Conservation (phyloP, 176 grass and related monocot species). For the Triticum timopheevii region DNA sequence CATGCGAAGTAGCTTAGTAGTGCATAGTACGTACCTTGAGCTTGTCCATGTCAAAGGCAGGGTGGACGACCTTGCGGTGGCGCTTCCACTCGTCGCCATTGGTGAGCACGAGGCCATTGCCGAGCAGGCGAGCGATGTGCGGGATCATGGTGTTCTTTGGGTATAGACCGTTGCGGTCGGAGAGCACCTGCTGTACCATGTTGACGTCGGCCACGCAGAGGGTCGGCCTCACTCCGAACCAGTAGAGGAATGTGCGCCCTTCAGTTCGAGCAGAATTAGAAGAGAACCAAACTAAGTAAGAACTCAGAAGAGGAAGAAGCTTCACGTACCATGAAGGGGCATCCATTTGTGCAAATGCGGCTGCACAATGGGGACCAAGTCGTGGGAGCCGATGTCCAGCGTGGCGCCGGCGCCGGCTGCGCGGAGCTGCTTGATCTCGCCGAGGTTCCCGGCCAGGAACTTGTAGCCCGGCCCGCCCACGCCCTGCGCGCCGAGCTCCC, state of each 20-base stretch:
- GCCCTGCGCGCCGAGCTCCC: conserved; percentile 29
- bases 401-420: not conserved
- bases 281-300: no score
- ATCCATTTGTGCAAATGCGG: conserved; percentile 39
- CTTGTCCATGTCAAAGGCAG: conserved; percentile 25
- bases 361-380: conserved; percentile 36
- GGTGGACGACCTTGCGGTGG: conserved; percentile 33
- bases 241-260: conserved; percentile 22
- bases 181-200: conserved; percentile 21
- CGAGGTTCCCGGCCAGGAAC: conserved; percentile 36
- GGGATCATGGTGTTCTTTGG: not conserved
- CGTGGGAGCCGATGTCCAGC: conserved; percentile 4
- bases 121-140: conserved; percentile 6
- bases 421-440: conserved; percentile 30
- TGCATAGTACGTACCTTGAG: not conserved
- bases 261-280: not conserved
- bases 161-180: not conserved
- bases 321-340: conserved; percentile 1
- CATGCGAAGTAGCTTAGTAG: no score
- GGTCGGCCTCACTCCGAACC: not conserved
- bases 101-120: conserved; percentile 17
- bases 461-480: conserved; percentile 31
- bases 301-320: no score
- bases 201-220: not conserved
- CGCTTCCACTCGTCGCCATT: conserved; percentile 28